Evolutionary conservation across 163 green algal genomes (phyloP).

Genomic region (Prototheca wickerhamii): DNA sequence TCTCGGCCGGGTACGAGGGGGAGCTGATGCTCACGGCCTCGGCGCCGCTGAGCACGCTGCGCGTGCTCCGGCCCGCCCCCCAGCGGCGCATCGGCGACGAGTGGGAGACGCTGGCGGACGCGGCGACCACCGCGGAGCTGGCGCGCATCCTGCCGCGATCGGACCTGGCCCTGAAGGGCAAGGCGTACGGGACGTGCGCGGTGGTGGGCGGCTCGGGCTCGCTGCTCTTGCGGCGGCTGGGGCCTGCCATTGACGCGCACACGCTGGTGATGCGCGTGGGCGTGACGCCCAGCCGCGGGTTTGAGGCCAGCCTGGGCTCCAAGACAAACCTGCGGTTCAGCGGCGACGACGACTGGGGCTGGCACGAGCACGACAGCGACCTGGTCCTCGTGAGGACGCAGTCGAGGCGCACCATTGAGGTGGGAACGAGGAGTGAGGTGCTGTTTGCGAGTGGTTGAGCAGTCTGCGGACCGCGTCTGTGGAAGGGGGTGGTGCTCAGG

Average conservation of each 20-base stretch:
- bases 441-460: too few relatives aligned
- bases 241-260: neutral
- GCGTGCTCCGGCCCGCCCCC: neutral
- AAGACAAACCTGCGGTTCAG: slow-evolving; percentile 3
- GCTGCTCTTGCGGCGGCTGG: slow-evolving; percentile 1
- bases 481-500: too few relatives aligned
- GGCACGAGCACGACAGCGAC: neutral
- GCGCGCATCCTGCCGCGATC: neutral
- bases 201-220: slow-evolving; percentile 5
- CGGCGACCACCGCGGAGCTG: neutral
- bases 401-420: neutral
- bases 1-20: slow-evolving; percentile 1
- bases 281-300: neutral
- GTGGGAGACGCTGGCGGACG: neutral
- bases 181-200: slow-evolving; percentile 2
- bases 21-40: slow-evolving; percentile 1
- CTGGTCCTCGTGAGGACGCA: neutral
- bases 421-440: too few relatives aligned
- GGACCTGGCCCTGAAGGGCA: neutral
- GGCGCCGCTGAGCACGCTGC: neutral
- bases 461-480: too few relatives aligned
- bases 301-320: neutral
- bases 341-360: slow-evolving; percentile 1
- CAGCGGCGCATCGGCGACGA: neutral
- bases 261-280: slow-evolving; percentile 1